A percentile compares a stretch with the other conserved stretches of the same genome.
phyloP scores from a whole-genome alignment of 2,329 filamentous ascomycete genomes.

The Trichoderma semiorbis region DNA sequence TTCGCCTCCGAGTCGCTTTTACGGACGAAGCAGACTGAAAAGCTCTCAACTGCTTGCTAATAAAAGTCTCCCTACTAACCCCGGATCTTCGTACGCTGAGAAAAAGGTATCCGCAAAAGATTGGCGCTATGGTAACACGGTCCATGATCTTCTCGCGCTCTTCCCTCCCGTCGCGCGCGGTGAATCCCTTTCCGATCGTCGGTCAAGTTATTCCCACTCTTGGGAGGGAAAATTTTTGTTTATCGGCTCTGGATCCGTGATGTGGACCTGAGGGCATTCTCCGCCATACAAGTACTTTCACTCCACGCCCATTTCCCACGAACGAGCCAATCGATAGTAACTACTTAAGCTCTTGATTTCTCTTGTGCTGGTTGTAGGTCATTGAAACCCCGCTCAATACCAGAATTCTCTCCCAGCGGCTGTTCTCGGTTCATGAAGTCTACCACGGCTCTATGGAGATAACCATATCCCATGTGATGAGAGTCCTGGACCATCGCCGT shows the following conservation, averaged over 20 bases:
- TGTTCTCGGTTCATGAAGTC: background rate
- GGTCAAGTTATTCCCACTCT: background rate
- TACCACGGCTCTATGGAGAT: background rate
- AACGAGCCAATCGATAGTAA: background rate
- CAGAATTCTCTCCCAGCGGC: background rate
- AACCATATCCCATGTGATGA: background rate
- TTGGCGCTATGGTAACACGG: slow-evolving; percentile 3
- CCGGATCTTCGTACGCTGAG: background rate
- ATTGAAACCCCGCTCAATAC: background rate
- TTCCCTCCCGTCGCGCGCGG: background rate
- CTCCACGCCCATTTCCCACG: background rate
- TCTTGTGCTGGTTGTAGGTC: background rate
- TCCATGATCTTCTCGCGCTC: background rate
- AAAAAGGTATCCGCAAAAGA: background rate
- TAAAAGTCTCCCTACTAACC: background rate
- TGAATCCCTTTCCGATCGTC: background rate
- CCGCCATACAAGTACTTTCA: background rate
- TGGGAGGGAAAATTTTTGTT: background rate
- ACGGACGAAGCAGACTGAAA: background rate
- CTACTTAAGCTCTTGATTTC: background rate
- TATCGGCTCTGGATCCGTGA: background rate
- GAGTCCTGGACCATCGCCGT: background rate
- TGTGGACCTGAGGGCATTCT: background rate
- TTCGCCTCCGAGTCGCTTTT: background rate
- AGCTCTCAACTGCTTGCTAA: background rate